These are phyloP conservation scores for Moniliophthora roreri DNA, from an alignment of 1,284 basidiomycete species.

Conservation along the genomic window DNA sequence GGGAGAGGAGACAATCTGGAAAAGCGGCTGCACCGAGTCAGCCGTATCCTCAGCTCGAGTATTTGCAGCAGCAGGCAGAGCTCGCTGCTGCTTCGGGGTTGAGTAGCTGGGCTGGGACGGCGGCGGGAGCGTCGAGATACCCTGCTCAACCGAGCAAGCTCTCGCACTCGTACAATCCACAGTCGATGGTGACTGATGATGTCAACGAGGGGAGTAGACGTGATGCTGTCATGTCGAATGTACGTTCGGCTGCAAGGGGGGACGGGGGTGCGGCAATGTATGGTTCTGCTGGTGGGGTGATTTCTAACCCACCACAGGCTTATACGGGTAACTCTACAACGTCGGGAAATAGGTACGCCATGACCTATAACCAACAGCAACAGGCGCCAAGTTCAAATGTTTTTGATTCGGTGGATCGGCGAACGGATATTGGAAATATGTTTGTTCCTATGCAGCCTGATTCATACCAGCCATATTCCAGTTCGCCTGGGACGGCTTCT, in stretches of 20 bases:
- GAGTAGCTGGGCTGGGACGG: slow-evolving; percentile 51
- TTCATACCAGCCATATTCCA: slow-evolving; percentile 60
- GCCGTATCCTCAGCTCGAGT: slow-evolving; percentile 86
- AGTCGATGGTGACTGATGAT: neutral
- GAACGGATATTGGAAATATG: slow-evolving; percentile 64
- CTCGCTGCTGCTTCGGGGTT: slow-evolving; percentile 65
- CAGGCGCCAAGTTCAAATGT: slow-evolving; percentile 40
- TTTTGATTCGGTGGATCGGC: slow-evolving; percentile 61
- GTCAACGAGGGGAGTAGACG: slow-evolving; percentile 45
- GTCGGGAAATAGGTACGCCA: slow-evolving; percentile 56
- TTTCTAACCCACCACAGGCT: slow-evolving; percentile 72
- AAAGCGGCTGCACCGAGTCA: slow-evolving; percentile 63
- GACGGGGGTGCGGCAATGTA: slow-evolving; percentile 46
- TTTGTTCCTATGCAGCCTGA: slow-evolving; percentile 81
- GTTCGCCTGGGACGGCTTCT: slow-evolving; percentile 30
- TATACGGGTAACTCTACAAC: slow-evolving; percentile 54
- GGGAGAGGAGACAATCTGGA: slow-evolving; percentile 80
- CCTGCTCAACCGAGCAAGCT: slow-evolving; percentile 67
- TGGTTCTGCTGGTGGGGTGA: slow-evolving; percentile 46
- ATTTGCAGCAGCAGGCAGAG: slow-evolving; percentile 90
- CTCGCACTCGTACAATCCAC: slow-evolving; percentile 67
- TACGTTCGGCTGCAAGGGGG: slow-evolving; percentile 62
- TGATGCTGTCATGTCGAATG: slow-evolving; percentile 73
- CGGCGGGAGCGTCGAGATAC: slow-evolving; percentile 41
- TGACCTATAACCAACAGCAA: slow-evolving; percentile 40